Evolutionary conservation across 768 basidiomycete genomes (phyloP).

Genomic region (Cystofilobasidium ferigula): DNA sequence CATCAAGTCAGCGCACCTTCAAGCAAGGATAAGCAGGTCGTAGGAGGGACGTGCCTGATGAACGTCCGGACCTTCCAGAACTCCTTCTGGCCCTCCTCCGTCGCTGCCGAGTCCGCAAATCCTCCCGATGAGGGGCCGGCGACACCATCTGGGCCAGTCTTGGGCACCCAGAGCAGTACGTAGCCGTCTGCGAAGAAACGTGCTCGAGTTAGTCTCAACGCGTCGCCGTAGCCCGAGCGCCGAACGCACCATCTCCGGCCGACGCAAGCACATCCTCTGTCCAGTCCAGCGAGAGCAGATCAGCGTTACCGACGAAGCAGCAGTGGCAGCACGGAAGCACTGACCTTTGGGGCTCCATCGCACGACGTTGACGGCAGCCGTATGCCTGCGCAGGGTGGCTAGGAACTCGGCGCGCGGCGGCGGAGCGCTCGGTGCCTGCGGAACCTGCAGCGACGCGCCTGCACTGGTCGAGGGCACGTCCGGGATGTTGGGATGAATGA

Average conservation of each 20-base stretch:
- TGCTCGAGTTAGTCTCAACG: not conserved
- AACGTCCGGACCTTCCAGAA: constrained; percentile 79
- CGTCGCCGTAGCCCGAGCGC: not conserved
- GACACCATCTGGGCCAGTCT: constrained; percentile 35
- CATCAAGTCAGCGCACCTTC: not conserved
- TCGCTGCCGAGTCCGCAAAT: constrained; percentile 72
- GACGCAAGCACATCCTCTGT: constrained; percentile 84
- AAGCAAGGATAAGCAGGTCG: not conserved
- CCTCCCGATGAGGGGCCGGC: constrained; percentile 47
- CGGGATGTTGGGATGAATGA: constrained; percentile 81
- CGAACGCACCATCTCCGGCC: constrained; percentile 78
- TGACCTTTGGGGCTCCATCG: constrained; percentile 87
- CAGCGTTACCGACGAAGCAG: not conserved
- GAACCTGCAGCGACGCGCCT: constrained; percentile 27
- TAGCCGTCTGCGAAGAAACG: constrained; percentile 61
- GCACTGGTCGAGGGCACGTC: constrained; percentile 44
- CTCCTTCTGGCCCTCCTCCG: constrained; percentile 84
- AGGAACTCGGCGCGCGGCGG: constrained; percentile 91
- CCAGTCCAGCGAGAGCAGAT: not conserved
- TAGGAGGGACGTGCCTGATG: constrained; percentile 52
- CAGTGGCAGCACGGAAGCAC: constrained; percentile 28
- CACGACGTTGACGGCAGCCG: constrained; percentile 90
- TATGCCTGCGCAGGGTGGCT: constrained; percentile 82
- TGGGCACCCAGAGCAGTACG: constrained; percentile 90
- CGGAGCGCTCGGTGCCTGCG: constrained; percentile 38